Conservation (phyloP, 1,284 basidiomycete genomes). For the Phellopilus nigrolimitatus region DNA sequence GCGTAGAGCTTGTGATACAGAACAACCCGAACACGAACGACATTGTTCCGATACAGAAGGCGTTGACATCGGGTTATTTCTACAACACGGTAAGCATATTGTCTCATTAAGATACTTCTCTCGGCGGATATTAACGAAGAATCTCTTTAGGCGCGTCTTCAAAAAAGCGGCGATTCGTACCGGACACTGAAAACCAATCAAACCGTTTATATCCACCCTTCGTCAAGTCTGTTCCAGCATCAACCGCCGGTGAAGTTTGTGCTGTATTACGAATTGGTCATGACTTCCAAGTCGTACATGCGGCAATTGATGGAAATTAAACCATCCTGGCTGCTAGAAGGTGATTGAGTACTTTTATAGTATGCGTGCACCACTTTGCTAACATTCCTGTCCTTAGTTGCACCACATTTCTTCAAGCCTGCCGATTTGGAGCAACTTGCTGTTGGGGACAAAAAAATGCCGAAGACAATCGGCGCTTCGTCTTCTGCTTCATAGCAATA, state of each 20-base stretch:
- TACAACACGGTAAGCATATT: conserved; percentile 78
- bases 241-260: conserved; percentile 91
- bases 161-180: conserved; percentile 91
- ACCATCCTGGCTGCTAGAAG: conserved; percentile 88
- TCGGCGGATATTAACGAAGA: not conserved
- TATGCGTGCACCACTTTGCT: conserved; percentile 7
- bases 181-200: conserved; percentile 92
- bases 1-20: conserved; percentile 90
- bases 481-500: conserved; percentile 15
- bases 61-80: conserved; percentile 92
- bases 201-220: conserved; percentile 95
- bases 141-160: conserved; percentile 64
- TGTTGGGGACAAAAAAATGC: conserved; percentile 87
- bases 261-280: conserved; percentile 92
- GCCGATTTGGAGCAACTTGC: conserved; percentile 83
- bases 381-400: conserved; percentile 49
- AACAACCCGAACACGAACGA: conserved; percentile 88
- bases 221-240: conserved; percentile 90
- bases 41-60: conserved; percentile 90
- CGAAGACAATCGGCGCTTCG: conserved; percentile 50
- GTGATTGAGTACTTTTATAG: conserved; percentile 39
- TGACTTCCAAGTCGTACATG: conserved; percentile 85
- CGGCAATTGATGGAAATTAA: conserved; percentile 98
- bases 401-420: conserved; percentile 91
- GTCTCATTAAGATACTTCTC: not conserved